A percentile compares a stretch with the other conserved stretches of the same genome.
These are phyloP conservation scores for Blastocystis sp. DNA, from an alignment of 352 stramenopile genomes.

Conservation along the genomic window DNA sequence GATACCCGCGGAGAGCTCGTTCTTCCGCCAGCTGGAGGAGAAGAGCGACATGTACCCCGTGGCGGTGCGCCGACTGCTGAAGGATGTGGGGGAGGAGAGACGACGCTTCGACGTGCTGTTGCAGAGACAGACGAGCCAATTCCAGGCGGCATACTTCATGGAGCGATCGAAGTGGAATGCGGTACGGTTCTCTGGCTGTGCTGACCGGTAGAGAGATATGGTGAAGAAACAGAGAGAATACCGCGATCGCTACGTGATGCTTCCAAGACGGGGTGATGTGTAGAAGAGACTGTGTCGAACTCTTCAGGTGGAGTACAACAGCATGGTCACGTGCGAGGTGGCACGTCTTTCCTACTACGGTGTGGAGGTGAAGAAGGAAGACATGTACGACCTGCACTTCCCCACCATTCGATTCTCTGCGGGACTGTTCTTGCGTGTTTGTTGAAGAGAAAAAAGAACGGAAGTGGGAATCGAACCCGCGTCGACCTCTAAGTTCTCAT, in stretches of 20 bases:
- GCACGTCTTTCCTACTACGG: not conserved
- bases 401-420: not conserved
- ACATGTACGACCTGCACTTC: not conserved
- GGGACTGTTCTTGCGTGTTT: not conserved
- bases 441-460: not conserved
- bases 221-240: slow-evolving; percentile 12
- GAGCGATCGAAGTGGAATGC: not conserved
- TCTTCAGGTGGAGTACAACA: slow-evolving; percentile 47
- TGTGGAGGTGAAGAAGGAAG: not conserved
- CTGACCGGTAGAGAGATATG: slow-evolving; percentile 15
- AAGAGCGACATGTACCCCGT: not conserved
- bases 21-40: not conserved
- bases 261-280: not conserved
- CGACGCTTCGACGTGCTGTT: slow-evolving; percentile 26
- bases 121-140: not conserved
- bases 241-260: not conserved
- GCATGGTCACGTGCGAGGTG: slow-evolving; percentile 1
- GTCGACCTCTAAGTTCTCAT: not conserved
- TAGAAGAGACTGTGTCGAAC: slow-evolving; percentile 35
- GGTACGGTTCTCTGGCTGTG: not conserved
- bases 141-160: not conserved
- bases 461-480: not conserved
- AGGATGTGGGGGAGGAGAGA: not conserved
- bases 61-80: not conserved
- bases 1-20: not conserved